Evolutionary conservation across 345 rosid genomes (phyloP), one percentile per base, ranked within the genome.

Genomic region (Gossypium rotundifolium): DNA sequence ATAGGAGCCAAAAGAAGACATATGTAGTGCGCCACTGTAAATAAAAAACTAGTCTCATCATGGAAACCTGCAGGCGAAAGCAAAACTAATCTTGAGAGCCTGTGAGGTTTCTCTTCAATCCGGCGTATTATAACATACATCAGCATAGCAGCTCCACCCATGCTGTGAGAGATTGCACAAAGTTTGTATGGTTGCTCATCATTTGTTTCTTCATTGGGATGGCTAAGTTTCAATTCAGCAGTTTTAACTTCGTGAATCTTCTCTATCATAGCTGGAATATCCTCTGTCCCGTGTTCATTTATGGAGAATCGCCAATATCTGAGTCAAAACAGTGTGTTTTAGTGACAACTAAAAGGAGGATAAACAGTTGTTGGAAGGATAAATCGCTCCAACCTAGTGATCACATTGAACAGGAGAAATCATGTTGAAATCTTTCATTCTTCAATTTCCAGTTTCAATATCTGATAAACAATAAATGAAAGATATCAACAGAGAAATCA

Each of bases 11-110:
- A 57, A 17, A 82, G 44, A 42, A 89, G 87, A 80, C 88, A 82
- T 57, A 85, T 12, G 65, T 91, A 82, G 82, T 93, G 96, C 9
- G 79, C 76, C 9, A 84, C 14, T n/a, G 88, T 84, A 79, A 93
- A 91, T 40, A 78, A 87, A 23, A 90, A 42, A 64, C 64, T 85
- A 17, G 98, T 90, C 67, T 95, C 96, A 11, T 88, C 90, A 67
- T 95, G 99, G 72, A 95, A 95, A 33, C 98, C 99, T 61, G 98
- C 99, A 45, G 99, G 98, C 12, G 98, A 95, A 58, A 95, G 76
- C 67, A 93, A 79, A 76, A 95, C 81, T 78, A 93, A 76, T 78
- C 94, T 85, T 11, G 97, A 90, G n/a, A 95, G 91, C 74, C 98
- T 79, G 74, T 89, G 99, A 0, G 94, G 94, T 78, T 88, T 90